These are phyloP conservation scores for Diaporthe sp. DNA, from an alignment of 2,329 filamentous ascomycete species.

Conservation along the genomic window DNA sequence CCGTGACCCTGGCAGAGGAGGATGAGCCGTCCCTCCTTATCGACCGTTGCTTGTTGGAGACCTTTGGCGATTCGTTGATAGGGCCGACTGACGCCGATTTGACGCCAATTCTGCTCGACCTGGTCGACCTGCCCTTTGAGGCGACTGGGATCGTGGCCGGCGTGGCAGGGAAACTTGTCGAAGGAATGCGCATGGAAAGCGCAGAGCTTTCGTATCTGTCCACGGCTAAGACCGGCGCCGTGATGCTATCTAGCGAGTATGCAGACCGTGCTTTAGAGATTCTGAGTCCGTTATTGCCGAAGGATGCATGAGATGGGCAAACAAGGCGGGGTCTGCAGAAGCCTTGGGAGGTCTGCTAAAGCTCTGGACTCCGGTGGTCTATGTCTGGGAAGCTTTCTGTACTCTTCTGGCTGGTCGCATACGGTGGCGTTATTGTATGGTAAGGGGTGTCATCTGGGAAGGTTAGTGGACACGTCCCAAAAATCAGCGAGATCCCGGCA, in stretches of 20 bases:
- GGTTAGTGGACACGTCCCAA: not conserved
- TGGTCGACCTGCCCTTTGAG: constrained; percentile 84
- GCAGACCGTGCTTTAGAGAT: constrained; percentile 80
- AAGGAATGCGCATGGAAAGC: constrained; percentile 72
- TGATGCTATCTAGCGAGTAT: constrained; percentile 85
- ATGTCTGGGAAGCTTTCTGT: not conserved
- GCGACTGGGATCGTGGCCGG: constrained; percentile 96
- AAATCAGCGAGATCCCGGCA: not conserved
- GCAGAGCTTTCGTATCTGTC: constrained; percentile 92
- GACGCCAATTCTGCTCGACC: constrained; percentile 89
- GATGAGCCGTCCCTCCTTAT: constrained; percentile 82
- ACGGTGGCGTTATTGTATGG: constrained; percentile 25
- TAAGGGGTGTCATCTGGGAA: not conserved
- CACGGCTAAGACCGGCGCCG: constrained; percentile 88
- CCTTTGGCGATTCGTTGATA: constrained; percentile 81
- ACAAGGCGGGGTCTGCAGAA: not conserved
- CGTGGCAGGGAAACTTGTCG: constrained; percentile 85
- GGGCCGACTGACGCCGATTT: constrained; percentile 80
- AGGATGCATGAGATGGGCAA: constrained; percentile 44
- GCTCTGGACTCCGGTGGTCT: not conserved
- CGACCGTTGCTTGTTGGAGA: constrained; percentile 74
- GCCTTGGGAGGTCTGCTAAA: not conserved
- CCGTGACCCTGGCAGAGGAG: constrained; percentile 78
- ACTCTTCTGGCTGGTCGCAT: constrained; percentile 18
- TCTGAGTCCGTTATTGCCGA: constrained; percentile 66